A percentile compares a stretch with the other conserved stretches of the same genome.
Conservation (phyloP, 169 alveolate species). For the Plasmodium gaboni region DNA sequence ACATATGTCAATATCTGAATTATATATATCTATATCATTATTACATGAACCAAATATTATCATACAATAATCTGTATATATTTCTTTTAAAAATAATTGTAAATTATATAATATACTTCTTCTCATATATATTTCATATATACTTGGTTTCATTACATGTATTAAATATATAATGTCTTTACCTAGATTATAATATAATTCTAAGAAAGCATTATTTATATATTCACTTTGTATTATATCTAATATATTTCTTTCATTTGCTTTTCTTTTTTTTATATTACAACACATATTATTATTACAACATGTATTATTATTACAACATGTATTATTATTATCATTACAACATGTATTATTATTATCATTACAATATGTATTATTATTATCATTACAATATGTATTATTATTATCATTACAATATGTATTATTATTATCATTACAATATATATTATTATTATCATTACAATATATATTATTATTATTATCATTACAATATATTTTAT, state of each 20-base stretch:
- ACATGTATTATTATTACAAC: not conserved
- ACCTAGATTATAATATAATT: constrained; percentile 35
- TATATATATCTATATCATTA: constrained; percentile 41
- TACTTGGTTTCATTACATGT: constrained; percentile 33
- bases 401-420: not conserved
- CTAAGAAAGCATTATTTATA: constrained; percentile 20
- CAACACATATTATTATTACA: not conserved
- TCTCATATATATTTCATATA: constrained; percentile 45
- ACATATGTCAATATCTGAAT: constrained; percentile 51
- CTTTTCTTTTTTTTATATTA: not conserved
- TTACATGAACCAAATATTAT: constrained; percentile 48
- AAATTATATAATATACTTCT: constrained; percentile 7
- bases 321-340: constrained; percentile 8
- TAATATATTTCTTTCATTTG: not conserved
- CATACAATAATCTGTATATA: constrained; percentile 7
- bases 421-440: constrained; percentile 4
- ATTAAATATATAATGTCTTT: constrained; percentile 17
- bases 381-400: not conserved
- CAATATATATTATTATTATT: constrained; percentile 2
- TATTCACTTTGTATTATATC: constrained; percentile 5
- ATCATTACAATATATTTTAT: not conserved
- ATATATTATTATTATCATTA: not conserved
- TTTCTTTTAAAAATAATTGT: not conserved
- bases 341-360: not conserved
- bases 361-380: not conserved